Evolutionary conservation across 202 grass and related monocot genomes (phyloP).

Genomic region (Setaria italica): DNA sequence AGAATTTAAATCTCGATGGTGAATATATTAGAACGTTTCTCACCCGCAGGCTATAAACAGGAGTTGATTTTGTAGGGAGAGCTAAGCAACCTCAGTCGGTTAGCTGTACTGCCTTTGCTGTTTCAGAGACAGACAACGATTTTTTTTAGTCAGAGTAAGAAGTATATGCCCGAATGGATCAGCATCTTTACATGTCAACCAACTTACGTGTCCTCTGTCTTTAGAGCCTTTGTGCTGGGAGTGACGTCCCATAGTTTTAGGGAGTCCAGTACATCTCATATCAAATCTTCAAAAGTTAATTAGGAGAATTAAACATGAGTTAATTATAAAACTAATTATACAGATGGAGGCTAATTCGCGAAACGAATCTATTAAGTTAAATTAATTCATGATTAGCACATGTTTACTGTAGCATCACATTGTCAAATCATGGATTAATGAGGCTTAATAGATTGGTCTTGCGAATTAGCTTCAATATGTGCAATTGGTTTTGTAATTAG

Average conservation of each 20-base stretch:
- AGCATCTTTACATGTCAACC: constrained; percentile 10
- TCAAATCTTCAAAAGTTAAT: no score
- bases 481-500: no score
- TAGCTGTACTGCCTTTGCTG: constrained; percentile 74
- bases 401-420: no score
- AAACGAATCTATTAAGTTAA: no score
- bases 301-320: no score
- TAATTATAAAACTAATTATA: no score
- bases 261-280: constrained; percentile 40
- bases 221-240: constrained; percentile 74
- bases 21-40: constrained; percentile 35
- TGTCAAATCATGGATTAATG: no score
- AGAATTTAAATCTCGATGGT: not conserved
- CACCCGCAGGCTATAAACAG: constrained; percentile 86
- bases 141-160: constrained; percentile 28
- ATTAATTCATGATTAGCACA: no score
- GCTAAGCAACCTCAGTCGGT: constrained; percentile 72
- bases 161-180: constrained; percentile 2
- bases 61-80: constrained; percentile 92
- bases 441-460: no score
- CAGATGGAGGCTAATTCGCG: no score
- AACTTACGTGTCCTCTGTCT: constrained; percentile 77
- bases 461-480: no score
- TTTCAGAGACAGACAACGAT: constrained; percentile 20
- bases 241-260: constrained; percentile 95